Conservation (phyloP, 345 rosid genomes). For the Atalantia buxifolia region DNA sequence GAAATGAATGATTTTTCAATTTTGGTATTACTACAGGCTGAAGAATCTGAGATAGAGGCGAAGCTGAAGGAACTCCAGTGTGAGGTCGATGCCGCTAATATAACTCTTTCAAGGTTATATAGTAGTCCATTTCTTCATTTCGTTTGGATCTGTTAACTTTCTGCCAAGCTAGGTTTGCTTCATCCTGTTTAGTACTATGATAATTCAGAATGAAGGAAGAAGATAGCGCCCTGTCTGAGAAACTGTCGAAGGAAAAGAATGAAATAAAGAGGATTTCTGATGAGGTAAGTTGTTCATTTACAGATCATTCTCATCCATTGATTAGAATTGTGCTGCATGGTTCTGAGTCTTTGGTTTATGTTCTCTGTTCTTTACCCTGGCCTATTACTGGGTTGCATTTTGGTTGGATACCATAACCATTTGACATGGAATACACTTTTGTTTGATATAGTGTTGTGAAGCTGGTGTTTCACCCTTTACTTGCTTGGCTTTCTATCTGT, state of each 20-base stretch:
- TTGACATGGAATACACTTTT: not conserved
- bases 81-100: constrained; percentile 51
- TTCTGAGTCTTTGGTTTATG: not conserved
- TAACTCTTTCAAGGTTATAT: constrained; percentile 50
- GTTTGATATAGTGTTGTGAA: not conserved
- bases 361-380: not conserved
- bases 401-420: not conserved
- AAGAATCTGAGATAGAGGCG: constrained; percentile 76
- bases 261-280: constrained; percentile 48
- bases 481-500: constrained; percentile 1
- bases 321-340: not conserved
- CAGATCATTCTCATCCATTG: not conserved
- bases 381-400: not conserved
- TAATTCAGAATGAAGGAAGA: constrained; percentile 68
- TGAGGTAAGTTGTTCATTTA: constrained; percentile 43
- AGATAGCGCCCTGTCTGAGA: constrained; percentile 47
- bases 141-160: constrained; percentile 10
- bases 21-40: constrained; percentile 53
- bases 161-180: constrained; percentile 7
- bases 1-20: constrained; percentile 8
- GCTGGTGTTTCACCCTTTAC: not conserved
- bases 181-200: not conserved
- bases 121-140: constrained; percentile 5
- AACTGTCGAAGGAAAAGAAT: constrained; percentile 32
- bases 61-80: constrained; percentile 51